Percentiles rank a stretch among this genome's conserved stretches.
Evolutionary conservation across 345 rosid genomes (phyloP).

Genomic region (Sapria himalayana): DNA sequence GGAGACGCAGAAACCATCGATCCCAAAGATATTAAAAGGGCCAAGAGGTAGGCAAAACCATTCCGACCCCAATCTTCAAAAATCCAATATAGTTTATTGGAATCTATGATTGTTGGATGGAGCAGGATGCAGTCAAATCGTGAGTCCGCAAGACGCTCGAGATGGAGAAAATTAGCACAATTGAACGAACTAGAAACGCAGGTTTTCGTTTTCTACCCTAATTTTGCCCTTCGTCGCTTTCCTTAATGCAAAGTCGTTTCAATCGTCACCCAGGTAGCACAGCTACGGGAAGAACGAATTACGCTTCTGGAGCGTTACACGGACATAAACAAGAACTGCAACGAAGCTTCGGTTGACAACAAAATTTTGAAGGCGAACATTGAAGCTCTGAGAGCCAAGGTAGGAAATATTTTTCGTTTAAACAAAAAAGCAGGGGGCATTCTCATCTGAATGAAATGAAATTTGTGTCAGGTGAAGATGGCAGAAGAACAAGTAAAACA

Average conservation of each 20-base stretch:
- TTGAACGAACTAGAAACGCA: slow-evolving; percentile 73
- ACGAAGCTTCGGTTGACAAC: slow-evolving; percentile 59
- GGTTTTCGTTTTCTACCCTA: slow-evolving; percentile 20
- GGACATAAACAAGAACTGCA: slow-evolving; percentile 54
- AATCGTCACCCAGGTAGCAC: slow-evolving; percentile 36
- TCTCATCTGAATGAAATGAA: neutral
- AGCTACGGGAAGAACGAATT: slow-evolving; percentile 57
- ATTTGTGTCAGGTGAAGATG: slow-evolving; percentile 62
- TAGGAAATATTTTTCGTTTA: slow-evolving; percentile 8
- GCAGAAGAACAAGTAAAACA: slow-evolving; percentile 91
- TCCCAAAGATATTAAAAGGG: slow-evolving; percentile 44
- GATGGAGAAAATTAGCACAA: slow-evolving; percentile 83
- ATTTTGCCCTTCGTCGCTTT: neutral
- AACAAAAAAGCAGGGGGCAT: slow-evolving; percentile 1
- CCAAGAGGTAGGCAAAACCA: slow-evolving; percentile 35
- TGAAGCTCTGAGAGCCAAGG: slow-evolving; percentile 85
- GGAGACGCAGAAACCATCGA: slow-evolving; percentile 59
- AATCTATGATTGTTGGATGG: too few species aligned
- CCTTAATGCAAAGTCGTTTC: slow-evolving; percentile 2
- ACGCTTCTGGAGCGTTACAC: slow-evolving; percentile 45
- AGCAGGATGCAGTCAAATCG: slow-evolving; percentile 88
- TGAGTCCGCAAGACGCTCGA: slow-evolving; percentile 95
- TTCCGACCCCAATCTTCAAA: too few species aligned
- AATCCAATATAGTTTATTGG: too few species aligned
- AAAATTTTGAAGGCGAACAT: slow-evolving; percentile 92